phyloP scores from a whole-genome alignment of 1,284 basidiomycete species.

The Ganoderma leucocontextum region DNA sequence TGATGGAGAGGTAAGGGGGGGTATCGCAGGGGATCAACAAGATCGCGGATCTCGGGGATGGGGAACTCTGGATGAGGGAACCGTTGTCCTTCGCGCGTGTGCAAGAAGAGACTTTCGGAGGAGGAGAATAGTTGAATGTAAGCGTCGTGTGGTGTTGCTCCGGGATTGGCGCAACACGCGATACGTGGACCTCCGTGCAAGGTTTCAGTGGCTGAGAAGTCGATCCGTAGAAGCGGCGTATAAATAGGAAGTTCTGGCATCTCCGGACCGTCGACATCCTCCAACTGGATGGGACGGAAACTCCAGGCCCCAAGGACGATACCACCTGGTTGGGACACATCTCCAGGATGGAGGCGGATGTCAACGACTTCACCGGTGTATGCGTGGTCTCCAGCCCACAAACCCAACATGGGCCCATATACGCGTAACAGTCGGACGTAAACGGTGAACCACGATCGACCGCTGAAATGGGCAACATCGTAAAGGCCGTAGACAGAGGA shows the following conservation, averaged over 20 bases:
- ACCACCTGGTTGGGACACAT: slow-evolving; percentile 12
- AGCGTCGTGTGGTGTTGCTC: slow-evolving; percentile 16
- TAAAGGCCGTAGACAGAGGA: slow-evolving; percentile 27
- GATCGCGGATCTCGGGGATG: slow-evolving; percentile 10
- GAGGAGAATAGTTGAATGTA: slow-evolving; percentile 22
- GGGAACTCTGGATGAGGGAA: slow-evolving; percentile 32
- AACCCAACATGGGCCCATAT: slow-evolving; percentile 36
- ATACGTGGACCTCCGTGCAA: slow-evolving; percentile 13
- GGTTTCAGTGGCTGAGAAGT: slow-evolving; percentile 17
- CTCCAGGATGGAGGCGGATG: slow-evolving; percentile 25
- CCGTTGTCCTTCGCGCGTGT: slow-evolving; percentile 26
- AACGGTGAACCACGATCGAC: slow-evolving; percentile 33
- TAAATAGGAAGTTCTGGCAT: slow-evolving; percentile 29
- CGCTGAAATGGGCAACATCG: slow-evolving; percentile 26
- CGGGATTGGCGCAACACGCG: slow-evolving; percentile 18
- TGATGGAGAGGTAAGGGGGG: slow-evolving; percentile 13
- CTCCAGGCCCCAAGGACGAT: slow-evolving; percentile 36
- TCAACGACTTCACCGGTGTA: slow-evolving; percentile 36
- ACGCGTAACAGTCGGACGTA: slow-evolving; percentile 34
- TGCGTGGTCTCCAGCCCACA: slow-evolving; percentile 38
- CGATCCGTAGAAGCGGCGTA: slow-evolving; percentile 23
- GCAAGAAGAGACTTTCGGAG: slow-evolving; percentile 25
- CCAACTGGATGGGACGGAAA: slow-evolving; percentile 31
- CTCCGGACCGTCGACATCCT: slow-evolving; percentile 28
- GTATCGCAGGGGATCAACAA: slow-evolving; percentile 25